phyloP scores from a whole-genome alignment of 805 yeast genomes.

The Schizosaccharomyces octosporus region DNA sequence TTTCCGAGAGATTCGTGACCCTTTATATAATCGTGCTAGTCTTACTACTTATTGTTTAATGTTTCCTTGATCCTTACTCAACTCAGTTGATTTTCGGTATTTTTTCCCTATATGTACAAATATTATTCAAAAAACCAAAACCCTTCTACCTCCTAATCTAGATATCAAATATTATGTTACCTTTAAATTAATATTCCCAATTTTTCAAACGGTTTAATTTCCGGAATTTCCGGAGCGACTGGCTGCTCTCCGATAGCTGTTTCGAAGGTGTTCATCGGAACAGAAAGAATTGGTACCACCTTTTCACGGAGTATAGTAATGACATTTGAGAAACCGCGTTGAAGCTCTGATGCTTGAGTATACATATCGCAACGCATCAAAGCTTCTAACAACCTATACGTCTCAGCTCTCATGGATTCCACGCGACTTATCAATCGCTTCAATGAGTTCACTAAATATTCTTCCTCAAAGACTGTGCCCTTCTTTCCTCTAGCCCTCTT shows the following conservation, averaged over 20 bases:
- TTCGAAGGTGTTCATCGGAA: neutral
- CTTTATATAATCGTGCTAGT: no score
- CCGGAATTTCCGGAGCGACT: neutral
- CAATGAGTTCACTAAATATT: constrained; percentile 65
- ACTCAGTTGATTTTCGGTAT: no score
- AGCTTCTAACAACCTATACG: constrained; percentile 45
- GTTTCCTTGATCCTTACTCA: no score
- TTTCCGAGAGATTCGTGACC: no score
- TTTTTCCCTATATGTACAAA: no score
- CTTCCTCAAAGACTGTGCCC: constrained; percentile 94
- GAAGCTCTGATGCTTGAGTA: constrained; percentile 65
- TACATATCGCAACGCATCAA: constrained; percentile 45
- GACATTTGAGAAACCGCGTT: constrained; percentile 20
- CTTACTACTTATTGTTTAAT: no score
- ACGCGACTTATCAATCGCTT: constrained; percentile 72
- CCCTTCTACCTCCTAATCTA: neutral
- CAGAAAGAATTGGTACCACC: neutral
- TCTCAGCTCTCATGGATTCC: constrained; percentile 49
- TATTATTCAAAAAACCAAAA: no score
- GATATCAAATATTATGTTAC: neutral
- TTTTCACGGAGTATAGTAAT: constrained; percentile 10
- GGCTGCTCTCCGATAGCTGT: neutral
- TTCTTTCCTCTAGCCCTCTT: constrained; percentile 91
- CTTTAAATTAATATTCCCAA: neutral
- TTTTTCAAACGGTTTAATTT: neutral